phyloP scores from a whole-genome alignment of 1,284 basidiomycete species.

The Amylostereum areolatum region DNA sequence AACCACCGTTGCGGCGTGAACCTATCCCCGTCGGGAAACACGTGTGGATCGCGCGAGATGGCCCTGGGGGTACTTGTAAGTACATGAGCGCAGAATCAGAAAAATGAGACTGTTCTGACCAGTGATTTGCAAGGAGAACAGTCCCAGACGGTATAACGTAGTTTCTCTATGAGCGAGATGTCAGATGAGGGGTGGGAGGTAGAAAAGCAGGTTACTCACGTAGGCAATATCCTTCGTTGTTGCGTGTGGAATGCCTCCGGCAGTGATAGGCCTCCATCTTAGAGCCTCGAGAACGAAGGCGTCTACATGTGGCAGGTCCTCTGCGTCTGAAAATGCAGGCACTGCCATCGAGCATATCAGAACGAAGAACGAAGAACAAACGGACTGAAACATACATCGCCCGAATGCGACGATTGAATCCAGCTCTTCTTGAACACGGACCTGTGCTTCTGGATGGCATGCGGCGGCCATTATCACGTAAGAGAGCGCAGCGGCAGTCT shows the following conservation, averaged over 20 bases:
- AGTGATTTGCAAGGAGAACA: slow-evolving; percentile 53
- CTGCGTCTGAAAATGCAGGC: not conserved
- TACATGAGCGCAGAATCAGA: not conserved
- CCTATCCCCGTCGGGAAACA: slow-evolving; percentile 51
- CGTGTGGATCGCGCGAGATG: slow-evolving; percentile 47
- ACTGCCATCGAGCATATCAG: not conserved
- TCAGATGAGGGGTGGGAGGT: not conserved
- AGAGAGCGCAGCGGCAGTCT: slow-evolving; percentile 52
- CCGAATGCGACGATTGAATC: slow-evolving; percentile 52
- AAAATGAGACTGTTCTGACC: slow-evolving; percentile 26
- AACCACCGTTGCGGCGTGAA: slow-evolving; percentile 60
- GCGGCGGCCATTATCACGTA: slow-evolving; percentile 59
- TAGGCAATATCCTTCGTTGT: not conserved
- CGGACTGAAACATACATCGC: slow-evolving; percentile 29
- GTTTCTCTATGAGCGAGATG: slow-evolving; percentile 32
- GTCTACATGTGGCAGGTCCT: not conserved
- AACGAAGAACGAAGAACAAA: not conserved
- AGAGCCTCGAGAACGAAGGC: not conserved
- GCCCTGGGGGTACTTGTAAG: slow-evolving; percentile 27
- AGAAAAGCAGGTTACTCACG: not conserved
- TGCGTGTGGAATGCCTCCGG: not conserved
- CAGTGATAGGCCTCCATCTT: not conserved
- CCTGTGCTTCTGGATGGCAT: slow-evolving; percentile 48
- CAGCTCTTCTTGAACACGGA: slow-evolving; percentile 52
- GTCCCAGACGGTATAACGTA: slow-evolving; percentile 56